phyloP scores from a whole-genome alignment of 805 yeast species.

The Wickerhamiella sergipiensis region DNA sequence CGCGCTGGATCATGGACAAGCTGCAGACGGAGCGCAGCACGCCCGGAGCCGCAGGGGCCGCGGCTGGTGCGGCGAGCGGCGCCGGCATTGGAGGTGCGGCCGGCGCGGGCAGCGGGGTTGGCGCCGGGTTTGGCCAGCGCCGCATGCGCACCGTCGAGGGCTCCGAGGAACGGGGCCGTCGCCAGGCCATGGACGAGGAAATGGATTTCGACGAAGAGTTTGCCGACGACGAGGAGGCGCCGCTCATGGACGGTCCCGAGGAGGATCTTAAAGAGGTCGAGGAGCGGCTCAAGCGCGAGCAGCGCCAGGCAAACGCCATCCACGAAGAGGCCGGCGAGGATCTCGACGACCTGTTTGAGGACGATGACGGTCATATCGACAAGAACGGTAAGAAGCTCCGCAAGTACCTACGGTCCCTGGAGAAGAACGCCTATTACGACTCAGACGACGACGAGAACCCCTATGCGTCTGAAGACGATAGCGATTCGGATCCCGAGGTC shows the following conservation, averaged over 20 bases:
- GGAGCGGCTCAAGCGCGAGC: conserved; percentile 28
- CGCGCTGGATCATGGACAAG: conserved; percentile 93
- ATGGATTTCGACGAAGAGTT: conserved; percentile 82
- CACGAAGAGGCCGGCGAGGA: conserved; percentile 49
- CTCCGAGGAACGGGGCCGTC: conserved; percentile 28
- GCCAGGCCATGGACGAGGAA: conserved; percentile 60
- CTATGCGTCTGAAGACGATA: conserved; percentile 53
- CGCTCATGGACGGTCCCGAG: conserved; percentile 89
- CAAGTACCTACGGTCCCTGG: conserved; percentile 71
- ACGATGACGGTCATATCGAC: conserved; percentile 47
- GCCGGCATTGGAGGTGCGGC: conserved; percentile 2
- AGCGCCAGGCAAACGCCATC: conserved; percentile 41
- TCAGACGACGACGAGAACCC: conserved; percentile 78
- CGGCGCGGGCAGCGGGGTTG: conserved; percentile 7
- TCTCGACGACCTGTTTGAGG: conserved; percentile 55
- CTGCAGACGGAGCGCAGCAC: conserved; percentile 17
- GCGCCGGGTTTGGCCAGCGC: conserved; percentile 1
- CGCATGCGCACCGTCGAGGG: conserved; percentile 24
- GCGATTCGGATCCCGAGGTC: conserved; percentile 31
- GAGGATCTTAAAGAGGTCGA: conserved; percentile 89
- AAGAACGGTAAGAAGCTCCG: conserved; percentile 81
- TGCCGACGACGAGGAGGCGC: conserved; percentile 98
- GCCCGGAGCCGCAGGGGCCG: too few relatives aligned
- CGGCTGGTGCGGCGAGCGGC: conserved; percentile 25
- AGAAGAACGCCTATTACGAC: conserved; percentile 76